Base-by-base conservation (phyloP, 1,284 basidiomycete genomes). In the Tilletia indica region DNA sequence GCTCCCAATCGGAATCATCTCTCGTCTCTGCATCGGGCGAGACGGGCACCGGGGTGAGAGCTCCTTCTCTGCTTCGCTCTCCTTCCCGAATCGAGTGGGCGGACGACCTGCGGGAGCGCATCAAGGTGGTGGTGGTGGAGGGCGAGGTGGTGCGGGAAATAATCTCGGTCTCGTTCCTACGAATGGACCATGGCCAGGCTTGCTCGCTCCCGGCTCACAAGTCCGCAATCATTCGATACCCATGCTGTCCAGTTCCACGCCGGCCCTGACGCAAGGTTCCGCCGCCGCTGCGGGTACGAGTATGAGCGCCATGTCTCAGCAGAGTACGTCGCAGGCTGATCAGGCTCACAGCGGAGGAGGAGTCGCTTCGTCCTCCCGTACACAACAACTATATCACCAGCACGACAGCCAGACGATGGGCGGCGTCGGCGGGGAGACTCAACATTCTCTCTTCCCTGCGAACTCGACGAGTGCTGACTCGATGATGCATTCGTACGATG, bases 21-120 rank as follows among this genome's bases (percentile, higher is more conserved):
- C 56, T 58, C 56, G 9, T 45, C 14, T 45, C 42, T 3, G 42
- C 42, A 1, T 58, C 56, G 21, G 12, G 12, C 21, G 21, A 12
- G n/a, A 21, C 21, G 5, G 34, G 31, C 31, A 64, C 61, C 8
- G 61, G 6, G 38, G 34, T 5, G 61, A 64, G 61, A 64, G 61
- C 61, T 64, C 61, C 34, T n/a, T 64, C 61, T 38, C 61, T 21
- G 61, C 19, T 36, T 34, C 31, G 9, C 34, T 39, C 36, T 64
- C 61, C 61, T 64, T 64, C 36, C 61, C 61, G 34, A 38, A 64
- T 34, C 56, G 56, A 58, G 21, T 31, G 42, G 3, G n/a, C 56
- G 34, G 56, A 21, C 16, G 12, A 25, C 47, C 25, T 31, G 25
- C 25, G 25, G 25, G 25, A 49, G 12, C 47, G n/a, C 47, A 12